Evolutionary conservation across 139 green algal species (phyloP).

Genomic region (Chlamydomonas sphaeroides): DNA sequence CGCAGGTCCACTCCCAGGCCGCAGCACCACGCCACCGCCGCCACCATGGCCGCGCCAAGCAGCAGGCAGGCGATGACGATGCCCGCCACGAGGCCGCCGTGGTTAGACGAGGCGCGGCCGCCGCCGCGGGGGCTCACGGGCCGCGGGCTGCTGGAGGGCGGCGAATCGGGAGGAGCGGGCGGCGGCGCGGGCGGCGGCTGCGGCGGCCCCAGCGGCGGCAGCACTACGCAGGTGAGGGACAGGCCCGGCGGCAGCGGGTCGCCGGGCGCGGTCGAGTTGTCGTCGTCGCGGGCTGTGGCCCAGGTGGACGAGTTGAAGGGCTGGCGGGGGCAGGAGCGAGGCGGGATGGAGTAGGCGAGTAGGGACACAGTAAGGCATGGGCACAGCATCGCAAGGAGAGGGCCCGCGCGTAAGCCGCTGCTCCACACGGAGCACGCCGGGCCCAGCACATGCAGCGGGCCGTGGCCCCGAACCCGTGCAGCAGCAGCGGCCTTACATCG

Average conservation of each 20-base stretch:
- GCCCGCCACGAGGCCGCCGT: background rate
- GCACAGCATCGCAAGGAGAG: too few species aligned
- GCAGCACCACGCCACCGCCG: slow-evolving; percentile 1
- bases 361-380: background rate
- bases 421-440: too few species aligned
- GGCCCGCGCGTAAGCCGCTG: too few species aligned
- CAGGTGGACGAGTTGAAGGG: slow-evolving; percentile 21
- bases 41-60: background rate
- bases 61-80: background rate
- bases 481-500: background rate
- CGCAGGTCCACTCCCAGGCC: background rate
- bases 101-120: background rate
- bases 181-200: background rate
- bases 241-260: slow-evolving; percentile 16
- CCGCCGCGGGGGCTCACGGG: background rate
- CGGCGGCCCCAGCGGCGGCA: background rate
- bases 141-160: too few species aligned
- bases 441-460: background rate
- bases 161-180: background rate
- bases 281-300: background rate
- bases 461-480: background rate
- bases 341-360: background rate
- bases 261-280: background rate
- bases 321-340: background rate
- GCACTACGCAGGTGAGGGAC: background rate